Base-by-base conservation (phyloP, 139 green algal genomes). In the Chlorella sorokiniana region DNA sequence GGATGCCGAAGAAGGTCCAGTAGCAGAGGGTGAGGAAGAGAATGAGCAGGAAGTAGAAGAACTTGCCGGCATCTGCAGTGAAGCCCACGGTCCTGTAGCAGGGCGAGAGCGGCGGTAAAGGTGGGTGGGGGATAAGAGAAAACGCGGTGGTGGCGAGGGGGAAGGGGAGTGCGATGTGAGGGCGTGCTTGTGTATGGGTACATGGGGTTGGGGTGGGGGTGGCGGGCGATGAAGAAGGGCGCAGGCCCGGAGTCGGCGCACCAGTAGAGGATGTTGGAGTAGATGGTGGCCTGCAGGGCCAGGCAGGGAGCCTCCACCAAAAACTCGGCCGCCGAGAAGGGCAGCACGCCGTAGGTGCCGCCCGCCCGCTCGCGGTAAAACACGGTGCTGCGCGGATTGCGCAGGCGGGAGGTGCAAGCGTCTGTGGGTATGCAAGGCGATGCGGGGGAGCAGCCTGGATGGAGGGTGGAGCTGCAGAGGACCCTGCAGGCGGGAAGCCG, bases 31-130 rank as follows among this genome's bases (percentile, higher is more conserved):
- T 56, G 6, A 74, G 67, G 67, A 74, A 51, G 33, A 88, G 86
- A 65, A 87, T 88, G 33, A 92, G 40, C 27, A 82, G 33, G 76
- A 90, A 93, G 80, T 78, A 91, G 76, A 86, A 92, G 77, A 93
- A 92, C 69, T 86, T 92, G 74, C 35, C 78, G 59, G 83, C 84
- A 40, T 76, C 38, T 6, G 54, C 35, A 33, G 82, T 52, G 42
- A 91, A 90, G 41, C 63, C 31, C 25, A 74, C 40, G 38, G 54
- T 44, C 67, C 67, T 74, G 67, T 38, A 27, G 64, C 20, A 10
- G 11, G 8, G 52, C 52, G 27, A 18, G 27, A 4, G 11, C 52
- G 31, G 25, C 5, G 18, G n/a, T 25, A 4, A 33, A 22, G 25
- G 6, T 61, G 3, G 3, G 65, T n/a, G n/a, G n/a, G n/a, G n/a